A percentile compares a stretch with the other conserved stretches of the same genome.
phyloP scores from a whole-genome alignment of 805 yeast genomes.

The Candida dajiaensis region DNA sequence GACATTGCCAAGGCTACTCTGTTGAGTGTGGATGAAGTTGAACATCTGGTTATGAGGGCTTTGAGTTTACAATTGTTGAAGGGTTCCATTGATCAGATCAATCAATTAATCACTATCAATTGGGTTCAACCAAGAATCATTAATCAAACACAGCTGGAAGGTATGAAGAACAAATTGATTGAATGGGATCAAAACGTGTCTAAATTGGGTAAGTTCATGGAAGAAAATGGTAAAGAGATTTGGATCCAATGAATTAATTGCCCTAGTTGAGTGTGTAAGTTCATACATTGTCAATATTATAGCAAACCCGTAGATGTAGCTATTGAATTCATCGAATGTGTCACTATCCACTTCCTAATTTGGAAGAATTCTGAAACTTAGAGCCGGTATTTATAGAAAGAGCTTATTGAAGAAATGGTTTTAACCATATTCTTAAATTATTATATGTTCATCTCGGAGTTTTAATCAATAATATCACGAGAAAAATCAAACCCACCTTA shows the following conservation, averaged over 20 bases:
- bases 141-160: constrained; percentile 70
- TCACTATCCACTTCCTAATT: too few relatives aligned
- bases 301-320: too few relatives aligned
- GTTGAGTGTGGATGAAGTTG: constrained; percentile 61
- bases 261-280: too few relatives aligned
- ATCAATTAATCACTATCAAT: constrained; percentile 67
- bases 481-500: too few relatives aligned
- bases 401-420: too few relatives aligned
- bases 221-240: constrained; percentile 52
- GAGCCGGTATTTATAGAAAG: too few relatives aligned
- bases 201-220: constrained; percentile 56
- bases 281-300: too few relatives aligned
- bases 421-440: too few relatives aligned
- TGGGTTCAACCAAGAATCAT: constrained; percentile 98
- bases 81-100: constrained; percentile 90
- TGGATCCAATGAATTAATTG: constrained; percentile 39
- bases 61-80: constrained; percentile 75
- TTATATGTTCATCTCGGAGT: too few relatives aligned
- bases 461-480: too few relatives aligned
- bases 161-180: constrained; percentile 66
- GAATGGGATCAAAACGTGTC: constrained; percentile 77
- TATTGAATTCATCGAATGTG: too few relatives aligned
- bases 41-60: constrained; percentile 86
- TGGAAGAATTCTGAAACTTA: too few relatives aligned
- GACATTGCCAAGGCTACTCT: constrained; percentile 72